Percentiles rank a stretch among this genome's conserved stretches.
These are phyloP conservation scores for Vaccinium macrocarpon DNA, from an alignment of 148 eudicot genomes.

Conservation along the genomic window DNA sequence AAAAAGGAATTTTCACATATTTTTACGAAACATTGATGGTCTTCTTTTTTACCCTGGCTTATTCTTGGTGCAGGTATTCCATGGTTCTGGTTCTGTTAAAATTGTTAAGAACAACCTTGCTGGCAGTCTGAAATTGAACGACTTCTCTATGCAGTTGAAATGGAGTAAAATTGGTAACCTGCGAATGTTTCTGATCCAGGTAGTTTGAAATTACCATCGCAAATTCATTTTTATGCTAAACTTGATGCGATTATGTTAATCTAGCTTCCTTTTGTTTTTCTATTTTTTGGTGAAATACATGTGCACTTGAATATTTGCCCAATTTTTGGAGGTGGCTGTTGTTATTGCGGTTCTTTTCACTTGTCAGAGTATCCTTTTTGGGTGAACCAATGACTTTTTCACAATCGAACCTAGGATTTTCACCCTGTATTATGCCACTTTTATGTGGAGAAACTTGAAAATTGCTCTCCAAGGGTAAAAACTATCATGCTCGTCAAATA, in stretches of 20 bases:
- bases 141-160: slow-evolving; percentile 51
- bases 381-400: neutral
- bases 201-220: slow-evolving; percentile 8
- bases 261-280: neutral
- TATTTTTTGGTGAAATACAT: slow-evolving; percentile 1
- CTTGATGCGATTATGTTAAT: neutral
- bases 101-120: slow-evolving; percentile 56
- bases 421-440: neutral
- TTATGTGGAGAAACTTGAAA: neutral
- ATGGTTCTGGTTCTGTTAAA: slow-evolving; percentile 60
- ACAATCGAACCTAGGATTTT: neutral
- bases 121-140: slow-evolving; percentile 59
- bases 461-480: neutral
- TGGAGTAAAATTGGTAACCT: slow-evolving; percentile 74
- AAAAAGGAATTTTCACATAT: neutral
- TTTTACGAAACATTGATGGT: neutral
- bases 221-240: neutral
- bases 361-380: neutral
- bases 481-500: neutral
- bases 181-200: slow-evolving; percentile 70
- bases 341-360: neutral
- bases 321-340: neutral
- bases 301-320: neutral
- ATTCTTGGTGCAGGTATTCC: slow-evolving; percentile 47
- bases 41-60: slow-evolving; percentile 8